Evolutionary conservation across 352 stramenopile genomes (phyloP).

Genomic region (Phytophthora pisi): DNA sequence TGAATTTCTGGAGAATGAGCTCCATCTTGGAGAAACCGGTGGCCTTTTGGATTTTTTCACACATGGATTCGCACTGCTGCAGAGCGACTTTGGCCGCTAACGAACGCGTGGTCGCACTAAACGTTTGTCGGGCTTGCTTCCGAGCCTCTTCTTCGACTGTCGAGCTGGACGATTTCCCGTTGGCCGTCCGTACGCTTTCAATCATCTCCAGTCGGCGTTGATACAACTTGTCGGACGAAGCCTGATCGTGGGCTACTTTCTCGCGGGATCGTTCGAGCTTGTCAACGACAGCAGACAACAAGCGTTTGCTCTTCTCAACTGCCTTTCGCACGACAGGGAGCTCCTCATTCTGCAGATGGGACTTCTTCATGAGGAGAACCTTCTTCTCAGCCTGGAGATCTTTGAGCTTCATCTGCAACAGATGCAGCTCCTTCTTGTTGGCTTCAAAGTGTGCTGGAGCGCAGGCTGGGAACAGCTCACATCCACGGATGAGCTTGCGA

Average conservation of each 20-base stretch:
- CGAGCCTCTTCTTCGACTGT: slow-evolving; percentile 34
- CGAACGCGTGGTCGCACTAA: slow-evolving; percentile 53
- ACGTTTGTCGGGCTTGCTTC: slow-evolving; percentile 32
- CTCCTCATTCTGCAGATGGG: slow-evolving; percentile 63
- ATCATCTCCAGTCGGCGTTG: slow-evolving; percentile 77
- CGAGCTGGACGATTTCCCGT: slow-evolving; percentile 17
- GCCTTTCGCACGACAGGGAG: slow-evolving; percentile 55
- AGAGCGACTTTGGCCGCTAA: slow-evolving; percentile 74
- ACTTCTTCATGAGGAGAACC: slow-evolving; percentile 64
- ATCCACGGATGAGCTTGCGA: slow-evolving; percentile 66
- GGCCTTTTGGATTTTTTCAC: slow-evolving; percentile 82
- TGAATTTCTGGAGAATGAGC: slow-evolving; percentile 81
- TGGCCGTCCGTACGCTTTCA: slow-evolving; percentile 52
- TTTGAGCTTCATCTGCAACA: slow-evolving; percentile 75
- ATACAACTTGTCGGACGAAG: slow-evolving; percentile 71
- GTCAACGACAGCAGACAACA: slow-evolving; percentile 68
- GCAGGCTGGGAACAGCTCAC: slow-evolving; percentile 66
- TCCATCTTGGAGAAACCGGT: slow-evolving; percentile 83
- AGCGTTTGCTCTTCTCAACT: slow-evolving; percentile 63
- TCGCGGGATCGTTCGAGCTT: slow-evolving; percentile 66
- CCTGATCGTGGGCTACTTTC: slow-evolving; percentile 74
- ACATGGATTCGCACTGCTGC: slow-evolving; percentile 84
- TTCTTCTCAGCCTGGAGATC: slow-evolving; percentile 76
- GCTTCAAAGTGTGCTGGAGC: slow-evolving; percentile 63
- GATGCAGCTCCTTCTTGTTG: slow-evolving; percentile 70